phyloP scores from a whole-genome alignment of 2,329 filamentous ascomycete genomes.

The Stagonosporopsis vannaccii region DNA sequence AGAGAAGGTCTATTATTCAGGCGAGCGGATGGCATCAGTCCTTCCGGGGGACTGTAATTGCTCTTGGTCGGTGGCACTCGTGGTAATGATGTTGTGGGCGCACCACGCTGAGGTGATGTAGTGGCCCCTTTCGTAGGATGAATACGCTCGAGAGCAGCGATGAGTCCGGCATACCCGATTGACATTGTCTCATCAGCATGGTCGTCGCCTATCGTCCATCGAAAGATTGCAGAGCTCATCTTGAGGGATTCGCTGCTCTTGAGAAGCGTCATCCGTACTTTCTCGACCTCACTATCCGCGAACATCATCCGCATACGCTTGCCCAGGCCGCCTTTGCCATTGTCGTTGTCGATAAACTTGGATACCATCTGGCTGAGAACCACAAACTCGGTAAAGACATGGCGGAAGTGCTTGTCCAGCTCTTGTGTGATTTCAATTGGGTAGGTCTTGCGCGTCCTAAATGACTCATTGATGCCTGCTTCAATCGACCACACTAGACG shows the following conservation, averaged over 20 bases:
- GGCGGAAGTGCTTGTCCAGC: slow-evolving; percentile 69
- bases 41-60: no score
- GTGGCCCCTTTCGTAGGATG: slow-evolving; percentile 38
- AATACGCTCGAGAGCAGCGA: slow-evolving; percentile 67
- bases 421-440: slow-evolving; percentile 68
- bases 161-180: slow-evolving; percentile 72
- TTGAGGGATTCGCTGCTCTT: slow-evolving; percentile 68
- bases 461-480: slow-evolving; percentile 62
- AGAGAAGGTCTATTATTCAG: no score
- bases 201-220: slow-evolving; percentile 67
- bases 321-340: slow-evolving; percentile 66
- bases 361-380: slow-evolving; percentile 69
- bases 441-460: slow-evolving; percentile 59
- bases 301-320: slow-evolving; percentile 66
- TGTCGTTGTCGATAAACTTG: slow-evolving; percentile 67
- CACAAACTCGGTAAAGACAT: slow-evolving; percentile 68
- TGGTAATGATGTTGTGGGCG: slow-evolving; percentile 42
- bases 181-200: slow-evolving; percentile 68
- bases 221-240: slow-evolving; percentile 70
- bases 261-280: slow-evolving; percentile 63
- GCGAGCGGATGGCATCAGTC: no score
- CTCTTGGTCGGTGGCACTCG: slow-evolving; percentile 34
- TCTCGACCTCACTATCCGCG: slow-evolving; percentile 64
- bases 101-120: slow-evolving; percentile 28
- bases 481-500: slow-evolving; percentile 72